Evolutionary conservation across 805 yeast genomes (phyloP), one percentile per base, ranked within the genome.

Genomic region (Metschnikowia baotianmanensis): DNA sequence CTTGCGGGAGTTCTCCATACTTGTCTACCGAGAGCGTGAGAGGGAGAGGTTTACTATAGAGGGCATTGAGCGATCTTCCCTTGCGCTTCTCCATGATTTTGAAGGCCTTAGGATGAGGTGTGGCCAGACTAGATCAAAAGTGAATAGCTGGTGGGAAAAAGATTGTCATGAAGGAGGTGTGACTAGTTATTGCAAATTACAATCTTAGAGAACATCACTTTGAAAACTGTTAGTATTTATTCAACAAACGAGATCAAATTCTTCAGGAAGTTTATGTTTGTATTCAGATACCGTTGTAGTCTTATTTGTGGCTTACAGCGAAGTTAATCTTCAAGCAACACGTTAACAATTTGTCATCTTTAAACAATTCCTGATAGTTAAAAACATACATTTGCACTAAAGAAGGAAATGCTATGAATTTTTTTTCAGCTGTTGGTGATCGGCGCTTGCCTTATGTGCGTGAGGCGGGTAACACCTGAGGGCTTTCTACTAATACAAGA

Each of bases 251-350:
- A 10, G 36, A 12, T 17, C 12, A 5, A n/a, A 16, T 20, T 20
- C 16, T 12, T 27, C 12, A 19, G 20, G 38, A 23, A 17, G 24
- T 32, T 25, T n/a, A 19, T 43, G 42, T 40, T 45, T 34, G 39
- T 29, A 52, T 32, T 84, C 95, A 86, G 95, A 86, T 86, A 86
- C 95, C 95, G 95, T 86, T 86, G 95, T 86, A 86, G 96, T 86
- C 95, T 82, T 76, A 77, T 77, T 46, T 76, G 83, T 74, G 81
- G 53, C 85, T 74, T 77, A 78, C 86, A 80, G 58, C 53, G 78
- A 61, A 31, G 19, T 39, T 42, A 43, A 46, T 49, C 61, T 55
- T 58, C 60, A 51, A 53, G 61, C 57, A 51, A 51, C 58, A 56
- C 59, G 49, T 44, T 44, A 42, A 42, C 21, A 41, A 40, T 29